A percentile compares a stretch with the other conserved stretches of the same genome.
phyloP scores from a whole-genome alignment of 108 stramenopile genomes.

The Discostella stelligeroides region DNA sequence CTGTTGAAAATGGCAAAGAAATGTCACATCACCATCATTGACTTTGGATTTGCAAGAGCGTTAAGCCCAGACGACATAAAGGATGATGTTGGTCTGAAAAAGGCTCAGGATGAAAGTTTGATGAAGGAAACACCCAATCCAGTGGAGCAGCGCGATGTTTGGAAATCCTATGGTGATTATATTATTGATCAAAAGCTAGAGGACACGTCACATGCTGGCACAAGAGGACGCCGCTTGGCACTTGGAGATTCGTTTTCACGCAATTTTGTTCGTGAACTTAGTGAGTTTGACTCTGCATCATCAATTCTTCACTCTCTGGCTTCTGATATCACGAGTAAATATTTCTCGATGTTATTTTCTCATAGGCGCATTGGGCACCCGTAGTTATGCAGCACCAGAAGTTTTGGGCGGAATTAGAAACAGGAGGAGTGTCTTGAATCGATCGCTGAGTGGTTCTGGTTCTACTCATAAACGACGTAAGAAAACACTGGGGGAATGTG shows the following conservation, averaged over 20 bases:
- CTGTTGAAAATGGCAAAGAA: slow-evolving; percentile 44
- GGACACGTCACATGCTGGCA: not conserved
- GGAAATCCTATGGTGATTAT: no score
- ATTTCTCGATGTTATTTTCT: not conserved
- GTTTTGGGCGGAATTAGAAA: slow-evolving; percentile 38
- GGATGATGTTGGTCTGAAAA: slow-evolving; percentile 37
- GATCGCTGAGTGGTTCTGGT: slow-evolving; percentile 22
- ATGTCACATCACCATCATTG: slow-evolving; percentile 77
- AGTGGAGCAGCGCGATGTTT: no score
- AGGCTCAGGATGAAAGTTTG: slow-evolving; percentile 12
- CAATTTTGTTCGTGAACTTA: slow-evolving; percentile 20
- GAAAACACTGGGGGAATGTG: slow-evolving; percentile 70
- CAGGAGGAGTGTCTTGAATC: not conserved
- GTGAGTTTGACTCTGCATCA: no score
- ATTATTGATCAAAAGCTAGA: slow-evolving; percentile 2
- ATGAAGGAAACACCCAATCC: not conserved
- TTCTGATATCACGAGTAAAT: not conserved
- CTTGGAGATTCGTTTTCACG: slow-evolving; percentile 8
- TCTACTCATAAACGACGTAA: not conserved
- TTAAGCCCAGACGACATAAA: slow-evolving; percentile 45
- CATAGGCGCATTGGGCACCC: slow-evolving; percentile 67
- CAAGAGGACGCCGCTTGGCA: not conserved
- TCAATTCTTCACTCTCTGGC: not conserved
- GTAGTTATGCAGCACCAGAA: slow-evolving; percentile 88
- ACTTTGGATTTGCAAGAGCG: slow-evolving; percentile 89